These are phyloP conservation scores for Curvularia lunata DNA, from an alignment of 2,329 filamentous ascomycete genomes.

Conservation along the genomic window DNA sequence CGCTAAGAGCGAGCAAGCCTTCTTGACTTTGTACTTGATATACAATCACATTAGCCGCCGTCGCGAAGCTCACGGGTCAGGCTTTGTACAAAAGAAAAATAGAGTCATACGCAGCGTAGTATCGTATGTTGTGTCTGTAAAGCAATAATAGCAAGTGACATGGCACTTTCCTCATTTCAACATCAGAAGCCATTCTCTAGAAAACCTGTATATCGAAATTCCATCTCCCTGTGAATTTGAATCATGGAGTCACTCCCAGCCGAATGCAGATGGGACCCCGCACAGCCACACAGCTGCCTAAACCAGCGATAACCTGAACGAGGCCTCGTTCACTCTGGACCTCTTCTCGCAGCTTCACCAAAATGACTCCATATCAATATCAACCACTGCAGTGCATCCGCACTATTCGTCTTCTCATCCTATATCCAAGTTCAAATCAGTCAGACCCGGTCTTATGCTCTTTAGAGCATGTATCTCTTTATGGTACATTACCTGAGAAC, in stretches of 20 bases:
- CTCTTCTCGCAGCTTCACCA: background rate
- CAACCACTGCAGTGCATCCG: background rate
- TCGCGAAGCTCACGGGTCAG: constrained; percentile 28
- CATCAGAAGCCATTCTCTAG: background rate
- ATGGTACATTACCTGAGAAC: background rate
- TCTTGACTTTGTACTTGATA: constrained; percentile 8
- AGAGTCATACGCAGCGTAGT: constrained; percentile 4
- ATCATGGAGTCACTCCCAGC: background rate
- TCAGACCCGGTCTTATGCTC: background rate
- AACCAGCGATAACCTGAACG: background rate
- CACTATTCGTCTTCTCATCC: background rate
- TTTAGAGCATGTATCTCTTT: background rate
- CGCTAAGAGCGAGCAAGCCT: constrained; percentile 15
- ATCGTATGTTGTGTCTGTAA: background rate
- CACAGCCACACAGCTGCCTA: background rate
- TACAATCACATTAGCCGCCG: constrained; percentile 21
- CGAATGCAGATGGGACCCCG: background rate
- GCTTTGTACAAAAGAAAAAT: constrained; percentile 23
- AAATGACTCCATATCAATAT: background rate
- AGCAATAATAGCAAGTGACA: background rate
- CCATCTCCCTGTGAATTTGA: background rate
- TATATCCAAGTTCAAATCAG: background rate
- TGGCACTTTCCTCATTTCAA: background rate
- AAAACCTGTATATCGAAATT: background rate
- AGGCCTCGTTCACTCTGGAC: background rate